Evolutionary conservation across 805 yeast genomes (phyloP).

Genomic region (Starmerella sp.): DNA sequence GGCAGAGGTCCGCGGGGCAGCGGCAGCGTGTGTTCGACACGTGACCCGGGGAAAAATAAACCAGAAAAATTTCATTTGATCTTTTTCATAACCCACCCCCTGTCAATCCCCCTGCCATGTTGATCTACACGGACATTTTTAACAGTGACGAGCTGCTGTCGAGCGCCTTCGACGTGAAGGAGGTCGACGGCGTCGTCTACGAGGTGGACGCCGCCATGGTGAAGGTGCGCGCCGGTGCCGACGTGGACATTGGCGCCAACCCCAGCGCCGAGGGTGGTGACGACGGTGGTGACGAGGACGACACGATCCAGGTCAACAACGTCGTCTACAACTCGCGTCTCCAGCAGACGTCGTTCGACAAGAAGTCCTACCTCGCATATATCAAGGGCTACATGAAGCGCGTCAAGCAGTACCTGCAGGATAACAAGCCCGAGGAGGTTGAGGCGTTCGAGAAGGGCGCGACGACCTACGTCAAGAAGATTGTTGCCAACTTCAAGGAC

Average conservation of each 20-base stretch:
- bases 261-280: constrained; percentile 96
- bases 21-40: not conserved
- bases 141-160: constrained; percentile 90
- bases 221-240: constrained; percentile 71
- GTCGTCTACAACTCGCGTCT: constrained; percentile 97
- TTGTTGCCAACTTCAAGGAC: constrained; percentile 89
- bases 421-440: constrained; percentile 76
- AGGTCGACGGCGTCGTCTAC: constrained; percentile 82
- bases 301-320: constrained; percentile 91
- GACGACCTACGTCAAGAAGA: constrained; percentile 88
- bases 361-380: constrained; percentile 93
- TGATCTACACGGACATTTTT: constrained; percentile 54
- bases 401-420: constrained; percentile 83
- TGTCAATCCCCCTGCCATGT: constrained; percentile 23
- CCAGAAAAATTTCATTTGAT: not conserved
- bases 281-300: constrained; percentile 75
- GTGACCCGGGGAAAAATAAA: not conserved
- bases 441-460: constrained; percentile 96
- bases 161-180: constrained; percentile 85
- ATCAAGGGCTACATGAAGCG: constrained; percentile 98
- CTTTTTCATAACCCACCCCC: not conserved
- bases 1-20: not conserved
- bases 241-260: constrained; percentile 98
- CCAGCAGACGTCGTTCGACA: constrained; percentile 91
- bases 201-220: constrained; percentile 96